These are phyloP conservation scores for Chamaecyparis obtusa DNA, from an alignment of 75 land plant species.

Conservation along the genomic window DNA sequence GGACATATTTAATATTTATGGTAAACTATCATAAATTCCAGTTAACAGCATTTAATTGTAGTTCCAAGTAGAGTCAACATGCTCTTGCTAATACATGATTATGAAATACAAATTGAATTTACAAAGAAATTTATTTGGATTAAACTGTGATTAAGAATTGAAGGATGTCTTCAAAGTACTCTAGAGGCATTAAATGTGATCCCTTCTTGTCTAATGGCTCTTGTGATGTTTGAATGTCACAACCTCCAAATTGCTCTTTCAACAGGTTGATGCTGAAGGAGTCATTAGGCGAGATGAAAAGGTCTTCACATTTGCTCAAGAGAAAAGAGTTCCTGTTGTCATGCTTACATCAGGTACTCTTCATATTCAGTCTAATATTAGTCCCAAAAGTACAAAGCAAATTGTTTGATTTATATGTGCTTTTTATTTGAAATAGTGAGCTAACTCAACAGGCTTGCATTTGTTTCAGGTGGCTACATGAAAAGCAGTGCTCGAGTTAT, in stretches of 20 bases:
- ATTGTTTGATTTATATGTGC: not conserved
- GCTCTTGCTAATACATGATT: not conserved
- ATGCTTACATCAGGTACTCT: slow-evolving; percentile 96
- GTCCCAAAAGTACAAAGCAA: not conserved
- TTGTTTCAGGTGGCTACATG: slow-evolving; percentile 91
- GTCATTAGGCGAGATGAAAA: slow-evolving; percentile 78
- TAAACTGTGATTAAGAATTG: not conserved
- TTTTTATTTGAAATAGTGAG: not conserved
- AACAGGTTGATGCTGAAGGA: slow-evolving; percentile 64
- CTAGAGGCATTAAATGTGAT: not conserved
- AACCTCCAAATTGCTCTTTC: not conserved
- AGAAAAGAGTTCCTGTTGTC: slow-evolving; percentile 66
- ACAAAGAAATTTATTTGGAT: not conserved
- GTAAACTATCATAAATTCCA: not conserved
- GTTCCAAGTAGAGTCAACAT: not conserved
- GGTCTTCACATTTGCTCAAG: slow-evolving; percentile 78
- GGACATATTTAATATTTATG: not conserved
- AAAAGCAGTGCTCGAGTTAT: slow-evolving; percentile 91
- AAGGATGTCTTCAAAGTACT: not conserved
- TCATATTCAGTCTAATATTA: slow-evolving; percentile 5
- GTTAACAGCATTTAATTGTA: not conserved
- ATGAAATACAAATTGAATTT: not conserved
- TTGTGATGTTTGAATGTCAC: not conserved
- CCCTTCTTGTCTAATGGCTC: not conserved
- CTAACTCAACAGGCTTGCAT: not conserved